These are phyloP conservation scores for Fagus sylvatica DNA, from an alignment of 306 rosid genomes.

Conservation along the genomic window DNA sequence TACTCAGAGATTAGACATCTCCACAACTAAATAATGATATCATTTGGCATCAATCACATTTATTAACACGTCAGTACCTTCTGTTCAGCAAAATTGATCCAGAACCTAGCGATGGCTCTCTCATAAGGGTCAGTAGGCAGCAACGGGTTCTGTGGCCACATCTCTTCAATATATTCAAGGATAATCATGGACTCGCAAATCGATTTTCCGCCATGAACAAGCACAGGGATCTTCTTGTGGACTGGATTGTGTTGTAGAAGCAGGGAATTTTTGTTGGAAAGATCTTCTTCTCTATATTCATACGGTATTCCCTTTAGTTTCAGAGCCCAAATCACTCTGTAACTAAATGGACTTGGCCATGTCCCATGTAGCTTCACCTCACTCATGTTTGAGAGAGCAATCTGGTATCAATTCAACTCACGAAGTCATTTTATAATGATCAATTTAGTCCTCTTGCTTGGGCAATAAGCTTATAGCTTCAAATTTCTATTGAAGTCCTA, in stretches of 20 bases:
- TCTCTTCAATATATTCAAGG: slow-evolving; percentile 50
- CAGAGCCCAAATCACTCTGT: slow-evolving; percentile 52
- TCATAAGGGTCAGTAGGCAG: slow-evolving; percentile 43
- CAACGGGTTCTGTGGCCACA: slow-evolving; percentile 46
- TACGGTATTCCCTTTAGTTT: slow-evolving; percentile 50
- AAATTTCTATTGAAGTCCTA: too few relatives aligned
- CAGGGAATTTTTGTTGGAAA: slow-evolving; percentile 38
- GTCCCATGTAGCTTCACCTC: slow-evolving; percentile 43
- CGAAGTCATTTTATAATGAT: too few relatives aligned
- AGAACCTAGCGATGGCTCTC: slow-evolving; percentile 51
- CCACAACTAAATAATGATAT: too few relatives aligned
- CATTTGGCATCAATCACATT: too few relatives aligned
- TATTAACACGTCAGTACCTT: slow-evolving; percentile 19
- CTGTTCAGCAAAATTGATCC: slow-evolving; percentile 40
- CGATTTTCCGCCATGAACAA: slow-evolving; percentile 55
- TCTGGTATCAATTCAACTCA: too few relatives aligned
- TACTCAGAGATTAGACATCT: too few relatives aligned
- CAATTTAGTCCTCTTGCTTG: too few relatives aligned
- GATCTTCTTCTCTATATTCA: slow-evolving; percentile 53
- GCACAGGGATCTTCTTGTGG: slow-evolving; percentile 49
- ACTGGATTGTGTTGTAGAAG: slow-evolving; percentile 54
- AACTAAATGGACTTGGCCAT: slow-evolving; percentile 51
- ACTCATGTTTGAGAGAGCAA: slow-evolving; percentile 7
- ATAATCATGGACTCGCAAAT: slow-evolving; percentile 51
- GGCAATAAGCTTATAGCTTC: too few relatives aligned